phyloP scores from a whole-genome alignment of 202 grass and related monocot genomes.

The Zoysia matrella region DNA sequence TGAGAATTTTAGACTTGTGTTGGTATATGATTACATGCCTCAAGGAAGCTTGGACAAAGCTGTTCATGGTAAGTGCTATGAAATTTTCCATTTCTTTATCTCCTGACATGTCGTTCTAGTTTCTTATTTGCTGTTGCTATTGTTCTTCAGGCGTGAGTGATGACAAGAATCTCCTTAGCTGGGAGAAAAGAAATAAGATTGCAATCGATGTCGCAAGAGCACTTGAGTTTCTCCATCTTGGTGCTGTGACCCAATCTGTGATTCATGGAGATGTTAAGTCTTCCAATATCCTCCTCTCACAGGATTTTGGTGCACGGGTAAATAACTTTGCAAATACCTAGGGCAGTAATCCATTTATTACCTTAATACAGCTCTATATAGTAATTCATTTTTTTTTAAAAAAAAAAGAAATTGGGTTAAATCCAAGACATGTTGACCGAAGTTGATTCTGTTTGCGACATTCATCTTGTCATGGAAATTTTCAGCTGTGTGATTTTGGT shows the following conservation, averaged over 20 bases:
- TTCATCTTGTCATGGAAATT: conserved; percentile 40
- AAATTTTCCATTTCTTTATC: not conserved
- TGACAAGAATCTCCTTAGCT: conserved; percentile 54
- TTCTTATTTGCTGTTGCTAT: conserved; percentile 21
- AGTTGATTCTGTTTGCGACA: conserved; percentile 42
- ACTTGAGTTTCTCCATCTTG: conserved; percentile 81
- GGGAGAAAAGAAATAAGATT: conserved; percentile 77
- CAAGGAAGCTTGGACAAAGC: conserved; percentile 81
- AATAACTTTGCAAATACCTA: conserved; percentile 31
- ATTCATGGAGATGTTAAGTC: conserved; percentile 97
- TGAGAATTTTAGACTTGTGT: conserved; percentile 75
- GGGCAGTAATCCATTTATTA: not conserved
- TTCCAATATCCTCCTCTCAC: conserved; percentile 89
- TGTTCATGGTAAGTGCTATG: conserved; percentile 73
- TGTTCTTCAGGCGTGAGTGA: conserved; percentile 61
- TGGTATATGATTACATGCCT: conserved; percentile 81
- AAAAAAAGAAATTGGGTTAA: not conserved
- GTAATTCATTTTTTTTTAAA: not conserved
- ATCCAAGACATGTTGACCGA: not conserved
- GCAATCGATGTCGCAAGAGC: conserved; percentile 74
- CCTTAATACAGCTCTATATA: conserved; percentile 11
- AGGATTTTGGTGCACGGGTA: conserved; percentile 80
- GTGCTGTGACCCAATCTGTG: conserved; percentile 56
- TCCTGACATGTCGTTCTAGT: not conserved
- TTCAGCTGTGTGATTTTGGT: conserved; percentile 97